A percentile compares a stretch with the other conserved stretches of the same genome.
These are phyloP conservation scores for Mortierella sp. DNA, from an alignment of 371 early-diverging fungal species.

Conservation along the genomic window DNA sequence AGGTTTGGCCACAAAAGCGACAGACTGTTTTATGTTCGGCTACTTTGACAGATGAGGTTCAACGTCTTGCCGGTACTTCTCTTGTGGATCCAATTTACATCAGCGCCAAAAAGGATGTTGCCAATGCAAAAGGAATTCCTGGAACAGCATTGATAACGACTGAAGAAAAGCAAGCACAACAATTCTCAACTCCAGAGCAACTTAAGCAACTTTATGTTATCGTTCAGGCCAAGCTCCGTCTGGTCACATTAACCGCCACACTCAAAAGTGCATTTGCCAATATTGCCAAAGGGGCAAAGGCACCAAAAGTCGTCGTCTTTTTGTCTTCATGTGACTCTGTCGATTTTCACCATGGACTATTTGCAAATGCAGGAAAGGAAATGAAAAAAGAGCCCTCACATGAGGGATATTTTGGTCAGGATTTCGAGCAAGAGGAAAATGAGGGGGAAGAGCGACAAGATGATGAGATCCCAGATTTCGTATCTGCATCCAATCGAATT, in stretches of 20 bases:
- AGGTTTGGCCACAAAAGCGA: slow-evolving; percentile 74
- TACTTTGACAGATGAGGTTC: slow-evolving; percentile 88
- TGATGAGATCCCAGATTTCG: slow-evolving; percentile 48
- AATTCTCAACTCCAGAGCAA: slow-evolving; percentile 81
- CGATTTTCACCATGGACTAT: slow-evolving; percentile 89
- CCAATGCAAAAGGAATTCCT: slow-evolving; percentile 36
- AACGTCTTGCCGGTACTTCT: slow-evolving; percentile 82
- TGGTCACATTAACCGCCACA: slow-evolving; percentile 85
- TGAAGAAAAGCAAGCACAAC: slow-evolving; percentile 51
- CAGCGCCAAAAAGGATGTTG: slow-evolving; percentile 58
- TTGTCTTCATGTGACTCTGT: slow-evolving; percentile 92
- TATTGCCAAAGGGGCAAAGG: slow-evolving; percentile 60
- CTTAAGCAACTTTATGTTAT: slow-evolving; percentile 87
- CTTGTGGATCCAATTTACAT: slow-evolving; percentile 80
- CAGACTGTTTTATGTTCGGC: slow-evolving; percentile 96
- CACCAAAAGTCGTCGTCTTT: slow-evolving; percentile 87
- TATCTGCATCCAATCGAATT: slow-evolving; percentile 43
- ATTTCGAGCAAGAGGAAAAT: slow-evolving; percentile 53
- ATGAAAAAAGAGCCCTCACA: slow-evolving; percentile 57
- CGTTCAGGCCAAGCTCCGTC: slow-evolving; percentile 90
- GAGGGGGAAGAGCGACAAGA: slow-evolving; percentile 58
- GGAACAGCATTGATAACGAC: slow-evolving; percentile 58
- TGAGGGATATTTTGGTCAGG: slow-evolving; percentile 50
- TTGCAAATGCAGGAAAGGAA: slow-evolving; percentile 70
- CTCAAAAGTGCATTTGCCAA: slow-evolving; percentile 65